phyloP scores from a whole-genome alignment of 352 stramenopile genomes.

The Saprolegnia diclina region DNA sequence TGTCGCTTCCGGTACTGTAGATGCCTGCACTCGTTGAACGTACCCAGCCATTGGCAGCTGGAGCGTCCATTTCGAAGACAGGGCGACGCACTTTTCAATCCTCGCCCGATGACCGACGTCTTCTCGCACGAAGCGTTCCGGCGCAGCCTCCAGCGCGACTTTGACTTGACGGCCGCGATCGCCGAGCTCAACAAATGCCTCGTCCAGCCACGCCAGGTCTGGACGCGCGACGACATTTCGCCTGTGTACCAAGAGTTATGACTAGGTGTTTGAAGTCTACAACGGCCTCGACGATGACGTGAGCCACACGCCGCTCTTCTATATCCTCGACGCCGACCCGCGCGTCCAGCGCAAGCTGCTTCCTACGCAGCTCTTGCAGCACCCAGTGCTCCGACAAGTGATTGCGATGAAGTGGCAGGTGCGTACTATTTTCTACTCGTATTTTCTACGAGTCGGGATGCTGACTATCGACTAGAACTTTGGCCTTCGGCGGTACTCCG shows the following conservation, averaged over 20 bases:
- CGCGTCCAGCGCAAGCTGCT: neutral
- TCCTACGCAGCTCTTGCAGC: neutral
- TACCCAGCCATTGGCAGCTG: too few species aligned
- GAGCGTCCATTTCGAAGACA: too few species aligned
- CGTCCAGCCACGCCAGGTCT: neutral
- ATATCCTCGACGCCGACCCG: neutral
- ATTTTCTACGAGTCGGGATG: neutral
- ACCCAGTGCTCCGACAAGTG: neutral
- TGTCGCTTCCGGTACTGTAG: too few species aligned
- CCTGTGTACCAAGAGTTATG: neutral
- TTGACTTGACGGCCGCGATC: neutral
- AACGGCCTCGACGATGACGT: neutral
- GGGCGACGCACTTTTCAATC: too few species aligned
- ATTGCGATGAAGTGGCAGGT: constrained; percentile 10
- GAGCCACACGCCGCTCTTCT: neutral
- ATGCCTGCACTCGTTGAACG: too few species aligned
- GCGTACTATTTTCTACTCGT: neutral
- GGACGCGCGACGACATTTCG: neutral
- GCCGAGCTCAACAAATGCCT: constrained; percentile 1
- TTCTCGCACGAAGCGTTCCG: neutral
- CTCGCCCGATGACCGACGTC: too few species aligned
- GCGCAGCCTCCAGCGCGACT: neutral
- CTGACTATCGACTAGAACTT: too few species aligned
- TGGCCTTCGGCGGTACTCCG: constrained; percentile 3
- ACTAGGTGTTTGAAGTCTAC: neutral